Percentiles rank a stretch among this genome's conserved stretches.
Evolutionary conservation across 2,329 filamentous ascomycete genomes (phyloP).

Genomic region (Paramyrothecium roridum): DNA sequence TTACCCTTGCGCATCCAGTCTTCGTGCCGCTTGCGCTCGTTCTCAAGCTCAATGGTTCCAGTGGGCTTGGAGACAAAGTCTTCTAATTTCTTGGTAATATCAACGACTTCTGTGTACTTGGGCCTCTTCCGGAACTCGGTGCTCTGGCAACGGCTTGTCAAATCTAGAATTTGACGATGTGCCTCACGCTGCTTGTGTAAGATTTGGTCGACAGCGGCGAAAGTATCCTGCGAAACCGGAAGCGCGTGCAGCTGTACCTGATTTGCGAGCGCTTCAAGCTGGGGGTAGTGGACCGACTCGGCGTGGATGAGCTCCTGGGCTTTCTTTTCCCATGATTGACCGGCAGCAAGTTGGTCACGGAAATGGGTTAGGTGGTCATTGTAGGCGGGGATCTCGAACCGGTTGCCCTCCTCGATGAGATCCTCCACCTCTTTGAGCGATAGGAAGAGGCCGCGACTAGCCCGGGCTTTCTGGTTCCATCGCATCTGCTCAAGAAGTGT

Average conservation of each 20-base stretch:
- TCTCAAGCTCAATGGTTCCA: conserved; percentile 89
- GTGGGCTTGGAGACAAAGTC: conserved; percentile 90
- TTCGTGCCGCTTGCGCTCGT: conserved; percentile 90
- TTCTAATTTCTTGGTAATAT: conserved; percentile 81
- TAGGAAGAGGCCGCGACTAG: conserved; percentile 61
- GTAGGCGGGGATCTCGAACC: conserved; percentile 73
- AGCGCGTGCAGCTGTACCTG: conserved; percentile 70
- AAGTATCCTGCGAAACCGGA: conserved; percentile 78
- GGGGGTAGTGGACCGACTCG: conserved; percentile 88
- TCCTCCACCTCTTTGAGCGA: conserved; percentile 75
- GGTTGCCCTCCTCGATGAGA: conserved; percentile 73
- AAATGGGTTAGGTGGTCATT: conserved; percentile 78
- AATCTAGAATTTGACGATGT: conserved; percentile 78
- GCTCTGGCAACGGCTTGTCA: conserved; percentile 76
- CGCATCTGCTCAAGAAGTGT: conserved; percentile 78
- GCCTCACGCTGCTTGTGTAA: conserved; percentile 94
- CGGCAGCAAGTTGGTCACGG: conserved; percentile 71
- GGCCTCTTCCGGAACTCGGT: conserved; percentile 76
- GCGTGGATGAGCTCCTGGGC: conserved; percentile 90
- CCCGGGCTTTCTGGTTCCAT: conserved; percentile 79
- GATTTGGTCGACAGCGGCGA: conserved; percentile 83
- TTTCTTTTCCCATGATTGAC: conserved; percentile 88
- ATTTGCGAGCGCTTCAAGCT: conserved; percentile 84
- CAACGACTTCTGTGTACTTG: conserved; percentile 83
- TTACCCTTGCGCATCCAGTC: conserved; percentile 99